These are phyloP conservation scores for Plantago ovata DNA, from an alignment of 257 asterid species.

Conservation along the genomic window DNA sequence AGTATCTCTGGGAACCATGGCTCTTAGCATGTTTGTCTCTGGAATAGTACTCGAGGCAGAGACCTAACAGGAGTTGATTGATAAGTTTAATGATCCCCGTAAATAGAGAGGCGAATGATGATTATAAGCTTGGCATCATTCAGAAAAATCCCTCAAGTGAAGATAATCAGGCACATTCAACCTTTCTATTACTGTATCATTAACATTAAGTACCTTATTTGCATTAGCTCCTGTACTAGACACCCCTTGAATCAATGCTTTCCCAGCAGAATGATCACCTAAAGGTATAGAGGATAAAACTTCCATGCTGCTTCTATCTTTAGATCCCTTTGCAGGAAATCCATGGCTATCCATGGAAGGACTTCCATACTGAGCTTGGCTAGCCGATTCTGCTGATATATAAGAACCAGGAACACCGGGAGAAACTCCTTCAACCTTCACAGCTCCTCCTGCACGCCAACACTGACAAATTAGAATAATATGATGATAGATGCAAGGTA, in stretches of 20 bases:
- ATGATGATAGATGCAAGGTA: slow-evolving; percentile 4
- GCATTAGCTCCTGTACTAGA: slow-evolving; percentile 39
- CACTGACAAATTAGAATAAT: slow-evolving; percentile 20
- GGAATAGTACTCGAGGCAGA: slow-evolving; percentile 42
- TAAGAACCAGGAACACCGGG: slow-evolving; percentile 55
- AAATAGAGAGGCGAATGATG: no score
- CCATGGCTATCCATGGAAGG: slow-evolving; percentile 66
- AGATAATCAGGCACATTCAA: slow-evolving; percentile 1
- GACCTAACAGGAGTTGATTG: slow-evolving; percentile 37
- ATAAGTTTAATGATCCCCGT: no score
- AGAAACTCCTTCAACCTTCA: slow-evolving; percentile 53
- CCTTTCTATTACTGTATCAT: slow-evolving; percentile 17
- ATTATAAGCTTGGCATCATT: not conserved
- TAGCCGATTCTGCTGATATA: slow-evolving; percentile 53
- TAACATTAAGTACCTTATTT: slow-evolving; percentile 42
- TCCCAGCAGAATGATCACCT: slow-evolving; percentile 52
- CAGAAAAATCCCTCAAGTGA: not conserved
- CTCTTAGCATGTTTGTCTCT: slow-evolving; percentile 50
- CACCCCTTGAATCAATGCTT: slow-evolving; percentile 58
- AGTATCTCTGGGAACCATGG: slow-evolving; percentile 60
- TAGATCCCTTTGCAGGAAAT: slow-evolving; percentile 55
- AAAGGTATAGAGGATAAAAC: slow-evolving; percentile 42
- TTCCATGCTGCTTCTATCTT: slow-evolving; percentile 60
- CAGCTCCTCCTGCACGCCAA: slow-evolving; percentile 51
- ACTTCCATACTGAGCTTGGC: slow-evolving; percentile 62